These are phyloP conservation scores for Sclerotinia trifoliorum DNA, from an alignment of 2,329 filamentous ascomycete genomes.

Conservation along the genomic window DNA sequence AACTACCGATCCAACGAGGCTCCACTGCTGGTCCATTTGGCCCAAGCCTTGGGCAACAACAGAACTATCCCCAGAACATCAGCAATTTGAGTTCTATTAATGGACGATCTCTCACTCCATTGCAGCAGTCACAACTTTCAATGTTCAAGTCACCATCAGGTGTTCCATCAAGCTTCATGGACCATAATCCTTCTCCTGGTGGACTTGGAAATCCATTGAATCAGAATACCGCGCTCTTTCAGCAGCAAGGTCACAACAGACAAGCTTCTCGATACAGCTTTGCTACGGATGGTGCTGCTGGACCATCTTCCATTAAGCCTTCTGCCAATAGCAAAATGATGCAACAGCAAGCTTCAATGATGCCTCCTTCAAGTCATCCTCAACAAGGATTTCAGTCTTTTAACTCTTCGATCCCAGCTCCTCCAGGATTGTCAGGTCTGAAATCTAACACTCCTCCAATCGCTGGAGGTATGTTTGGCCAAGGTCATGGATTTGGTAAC, in stretches of 20 bases:
- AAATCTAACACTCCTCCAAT: constrained; percentile 94
- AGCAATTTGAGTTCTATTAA: constrained; percentile 60
- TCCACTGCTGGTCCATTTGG: constrained; percentile 54
- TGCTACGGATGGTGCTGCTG: constrained; percentile 68
- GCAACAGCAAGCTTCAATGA: constrained; percentile 86
- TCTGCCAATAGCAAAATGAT: constrained; percentile 77
- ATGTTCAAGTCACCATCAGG: constrained; percentile 46
- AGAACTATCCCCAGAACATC: constrained; percentile 49
- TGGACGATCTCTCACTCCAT: constrained; percentile 73
- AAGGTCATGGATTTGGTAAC: constrained; percentile 79
- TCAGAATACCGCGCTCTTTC: constrained; percentile 52
- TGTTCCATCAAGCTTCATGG: constrained; percentile 49
- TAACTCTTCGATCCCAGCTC: constrained; percentile 80
- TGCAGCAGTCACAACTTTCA: constrained; percentile 70
- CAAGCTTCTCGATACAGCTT: constrained; percentile 89
- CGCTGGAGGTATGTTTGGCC: constrained; percentile 80
- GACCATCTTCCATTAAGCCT: constrained; percentile 65
- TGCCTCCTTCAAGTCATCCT: constrained; percentile 57
- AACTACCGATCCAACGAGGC: constrained; percentile 72
- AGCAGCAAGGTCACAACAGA: constrained; percentile 69
- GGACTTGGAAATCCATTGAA: constrained; percentile 49
- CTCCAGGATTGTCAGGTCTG: constrained; percentile 72
- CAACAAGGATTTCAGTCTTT: constrained; percentile 72
- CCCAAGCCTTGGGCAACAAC: constrained; percentile 47
- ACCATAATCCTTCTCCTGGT: constrained; percentile 53